Conservation (phyloP, 1,139 yeast species). For the Hemisphaericaspora lyxosophila region DNA sequence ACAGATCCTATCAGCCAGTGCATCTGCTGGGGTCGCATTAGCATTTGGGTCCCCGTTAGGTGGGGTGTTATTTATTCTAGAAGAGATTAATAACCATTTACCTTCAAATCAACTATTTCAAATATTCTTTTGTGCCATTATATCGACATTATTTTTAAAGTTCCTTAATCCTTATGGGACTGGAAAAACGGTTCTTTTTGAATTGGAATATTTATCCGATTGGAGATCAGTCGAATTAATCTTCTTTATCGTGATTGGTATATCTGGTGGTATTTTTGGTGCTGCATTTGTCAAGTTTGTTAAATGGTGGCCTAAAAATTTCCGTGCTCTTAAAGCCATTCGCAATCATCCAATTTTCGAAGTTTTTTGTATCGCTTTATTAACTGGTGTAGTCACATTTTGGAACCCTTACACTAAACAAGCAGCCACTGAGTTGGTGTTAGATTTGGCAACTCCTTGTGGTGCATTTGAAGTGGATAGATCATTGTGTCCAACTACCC, state of each 20-base stretch:
- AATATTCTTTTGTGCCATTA: slow-evolving; percentile 60
- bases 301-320: slow-evolving; percentile 49
- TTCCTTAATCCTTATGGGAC: slow-evolving; percentile 64
- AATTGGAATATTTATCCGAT: slow-evolving; percentile 53
- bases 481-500: slow-evolving; percentile 43
- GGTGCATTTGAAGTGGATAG: slow-evolving; percentile 21
- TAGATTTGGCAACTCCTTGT: slow-evolving; percentile 57
- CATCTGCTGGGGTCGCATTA: slow-evolving; percentile 68
- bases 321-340: slow-evolving; percentile 34
- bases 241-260: slow-evolving; percentile 50
- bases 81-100: slow-evolving; percentile 61
- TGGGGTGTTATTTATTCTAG: slow-evolving; percentile 64
- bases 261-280: slow-evolving; percentile 60
- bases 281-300: slow-evolving; percentile 53
- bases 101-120: slow-evolving; percentile 60
- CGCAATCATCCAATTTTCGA: slow-evolving; percentile 47
- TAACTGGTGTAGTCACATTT: slow-evolving; percentile 53
- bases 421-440: slow-evolving; percentile 53
- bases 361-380: slow-evolving; percentile 45
- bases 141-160: slow-evolving; percentile 55
- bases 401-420: slow-evolving; percentile 55
- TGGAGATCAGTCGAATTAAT: slow-evolving; percentile 54
- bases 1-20: slow-evolving; percentile 62
- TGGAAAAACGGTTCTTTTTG: slow-evolving; percentile 61
- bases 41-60: slow-evolving; percentile 74